Evolutionary conservation across 139 green algal genomes (phyloP), one percentile per base, ranked within the genome.

Genomic region (Chlorella sp.): DNA sequence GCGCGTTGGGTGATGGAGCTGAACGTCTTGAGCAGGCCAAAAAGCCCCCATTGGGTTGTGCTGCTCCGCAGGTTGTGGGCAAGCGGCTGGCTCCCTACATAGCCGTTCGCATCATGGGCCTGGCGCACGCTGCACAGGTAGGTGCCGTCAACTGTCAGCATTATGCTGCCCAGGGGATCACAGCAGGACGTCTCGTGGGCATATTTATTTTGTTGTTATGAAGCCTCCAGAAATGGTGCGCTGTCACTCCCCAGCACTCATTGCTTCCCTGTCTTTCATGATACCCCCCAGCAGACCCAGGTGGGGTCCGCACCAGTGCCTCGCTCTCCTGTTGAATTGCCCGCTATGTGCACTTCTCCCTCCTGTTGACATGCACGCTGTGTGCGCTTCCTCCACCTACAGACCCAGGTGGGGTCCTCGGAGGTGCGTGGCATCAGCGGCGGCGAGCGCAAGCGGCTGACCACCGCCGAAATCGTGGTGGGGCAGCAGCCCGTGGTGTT

Each of bases 391-490:
- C 51, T 60, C 16, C 13, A 11, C 22, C 46, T 7, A 32, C 74
- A 86, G 62, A 89, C 88, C 67, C 24, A 94, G 51, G 86, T 90
- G 30, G 92, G 92, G 16, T 80, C 48, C 48, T 44, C 74, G 1
- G 74, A 64, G 46, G 20, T 30, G n/a, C 74, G 74, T 16, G 93
- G 93, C 40, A 88, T 96, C 48, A 92, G 84, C 34, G 93, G 93
- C 19, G 93, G 93, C 26, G 90, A 96, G 87, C 83, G 88, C 58
- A 93, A 94, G 83, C 89, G 93, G 78, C 78, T 96, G 26, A 95
- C 91, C 38, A 91, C 87, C 4, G 92, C 87, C 3, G 93, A 96
- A 78, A 90, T 96, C 62, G 74, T 96, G n/a, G 91, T 94, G 30
- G 90, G 89, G 19, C 68, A 84, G 43, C 74, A 80, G 48, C 46